Conservation (phyloP, 768 basidiomycete species). For the Hygrophorus russula region DNA sequence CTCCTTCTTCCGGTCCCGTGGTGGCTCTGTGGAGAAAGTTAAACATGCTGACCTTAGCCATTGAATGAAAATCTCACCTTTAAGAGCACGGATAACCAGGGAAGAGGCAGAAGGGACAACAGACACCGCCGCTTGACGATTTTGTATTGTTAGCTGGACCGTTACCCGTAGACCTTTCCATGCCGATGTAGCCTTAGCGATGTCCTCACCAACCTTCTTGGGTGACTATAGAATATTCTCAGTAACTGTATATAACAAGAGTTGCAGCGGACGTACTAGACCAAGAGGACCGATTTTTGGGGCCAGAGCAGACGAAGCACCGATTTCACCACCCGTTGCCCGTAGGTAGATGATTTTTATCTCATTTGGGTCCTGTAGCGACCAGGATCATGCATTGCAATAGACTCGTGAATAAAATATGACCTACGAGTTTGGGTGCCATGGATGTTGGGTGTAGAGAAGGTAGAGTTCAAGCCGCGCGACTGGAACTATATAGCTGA, state of each 20-base stretch:
- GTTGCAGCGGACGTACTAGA: slow-evolving; percentile 55
- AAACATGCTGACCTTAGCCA: slow-evolving; percentile 3
- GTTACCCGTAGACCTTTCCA: slow-evolving; percentile 99
- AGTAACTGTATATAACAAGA: slow-evolving; percentile 5
- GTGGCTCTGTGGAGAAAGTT: slow-evolving; percentile 57
- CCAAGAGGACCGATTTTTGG: slow-evolving; percentile 99
- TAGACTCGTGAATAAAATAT: not conserved
- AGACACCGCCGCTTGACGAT: slow-evolving; percentile 94
- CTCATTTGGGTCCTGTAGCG: slow-evolving; percentile 85
- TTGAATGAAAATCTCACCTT: slow-evolving; percentile 49
- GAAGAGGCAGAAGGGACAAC: slow-evolving; percentile 97
- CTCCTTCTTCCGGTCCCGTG: slow-evolving; percentile 99
- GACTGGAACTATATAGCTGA: too few relatives aligned
- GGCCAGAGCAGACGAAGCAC: slow-evolving; percentile 95
- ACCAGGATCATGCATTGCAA: slow-evolving; percentile 7
- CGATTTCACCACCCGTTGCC: slow-evolving; percentile 98
- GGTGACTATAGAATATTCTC: slow-evolving; percentile 56
- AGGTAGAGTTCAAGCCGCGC: too few relatives aligned
- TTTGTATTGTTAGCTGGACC: slow-evolving; percentile 98
- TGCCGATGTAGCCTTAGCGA: slow-evolving; percentile 93
- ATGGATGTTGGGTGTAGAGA: slow-evolving; percentile 23
- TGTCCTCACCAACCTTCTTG: slow-evolving; percentile 99
- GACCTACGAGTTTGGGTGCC: slow-evolving; percentile 71
- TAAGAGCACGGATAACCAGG: slow-evolving; percentile 95
- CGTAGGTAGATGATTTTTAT: slow-evolving; percentile 99